Evolutionary conservation across 371 early-diverging fungal species (phyloP), one percentile per base, ranked within the genome.

Genomic region (Apophysomyces ossiformis): DNA sequence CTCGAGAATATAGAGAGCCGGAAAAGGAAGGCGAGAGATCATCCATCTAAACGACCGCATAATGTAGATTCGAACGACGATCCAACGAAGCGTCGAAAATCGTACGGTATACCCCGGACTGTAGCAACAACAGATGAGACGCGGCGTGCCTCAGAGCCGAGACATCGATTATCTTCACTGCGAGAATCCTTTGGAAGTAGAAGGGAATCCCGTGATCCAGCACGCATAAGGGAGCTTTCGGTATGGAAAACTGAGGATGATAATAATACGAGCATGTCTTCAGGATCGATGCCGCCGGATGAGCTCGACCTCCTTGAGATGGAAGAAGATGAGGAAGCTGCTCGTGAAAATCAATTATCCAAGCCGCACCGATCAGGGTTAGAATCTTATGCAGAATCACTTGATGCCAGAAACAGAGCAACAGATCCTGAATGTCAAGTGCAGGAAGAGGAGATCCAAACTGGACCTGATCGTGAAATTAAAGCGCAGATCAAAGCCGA

Each of bases 401-500:
- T 50, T n/a, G 54, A 50, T 50, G 21, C 18, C 18, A n/a, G 54
- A 50, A 50, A 50, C 21, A 50, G 21, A 21, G 54, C 54, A 8
- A 16, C 9, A 9, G 54, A 50, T 21, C 54, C 21, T 8, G 54
- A 50, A 21, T 21, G 54, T 11, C 56, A 60, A 43, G 58, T 16
- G 16, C 63, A 32, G 9, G 39, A 39, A 11, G 46, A 36, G 7
- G n/a, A 47, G 11, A 58, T 32, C 1, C 15, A 47, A 43, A 32
- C 50, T 1, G 59, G 63, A 4, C 72, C 71, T 3, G 60, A 67
- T 26, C 61, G 71, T 38, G 44, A 73, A 47, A 70, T 69, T 63
- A 68, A 68, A 21, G 75, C 72, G 36, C 73, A 74, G 32, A 76
- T 79, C 38, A 79, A 79, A 59, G 79, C 77, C 12, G 65, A 73